phyloP scores from a whole-genome alignment of 176 grass and related monocot species.

The Musa schizocarpa region DNA sequence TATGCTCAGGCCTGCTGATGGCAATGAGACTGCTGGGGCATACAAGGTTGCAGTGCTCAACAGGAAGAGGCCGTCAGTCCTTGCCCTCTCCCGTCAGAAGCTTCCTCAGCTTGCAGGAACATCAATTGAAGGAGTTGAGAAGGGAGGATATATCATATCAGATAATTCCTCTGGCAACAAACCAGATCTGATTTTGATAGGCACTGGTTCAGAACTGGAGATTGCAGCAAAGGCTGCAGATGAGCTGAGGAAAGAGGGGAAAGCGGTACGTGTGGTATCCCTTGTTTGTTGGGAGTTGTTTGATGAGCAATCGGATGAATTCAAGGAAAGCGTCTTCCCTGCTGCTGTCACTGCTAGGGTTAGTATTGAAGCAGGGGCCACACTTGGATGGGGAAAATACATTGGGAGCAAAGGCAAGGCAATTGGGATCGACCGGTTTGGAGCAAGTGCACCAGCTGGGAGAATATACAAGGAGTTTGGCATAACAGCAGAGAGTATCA shows the following conservation, averaged over 20 bases:
- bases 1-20: conserved; percentile 91
- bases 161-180: conserved; percentile 94
- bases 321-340: conserved; percentile 91
- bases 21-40: conserved; percentile 89
- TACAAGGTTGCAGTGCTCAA: conserved; percentile 83
- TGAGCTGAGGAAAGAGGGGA: conserved; percentile 87
- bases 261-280: conserved; percentile 86
- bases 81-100: conserved; percentile 95
- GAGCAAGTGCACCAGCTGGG: conserved; percentile 85
- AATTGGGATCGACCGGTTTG: conserved; percentile 90
- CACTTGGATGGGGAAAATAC: conserved; percentile 80
- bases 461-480: conserved; percentile 89
- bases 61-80: conserved; percentile 81
- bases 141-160: conserved; percentile 82
- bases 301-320: conserved; percentile 69
- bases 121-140: conserved; percentile 75
- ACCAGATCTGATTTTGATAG: conserved; percentile 62
- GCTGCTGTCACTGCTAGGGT: conserved; percentile 57
- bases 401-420: conserved; percentile 65
- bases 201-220: conserved; percentile 82
- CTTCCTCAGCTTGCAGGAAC: conserved; percentile 72
- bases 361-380: conserved; percentile 82
- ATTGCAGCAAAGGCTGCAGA: conserved; percentile 68
- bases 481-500: conserved; percentile 55
- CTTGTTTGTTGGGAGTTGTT: conserved; percentile 87